Evolutionary conservation across 305 asterid species (phyloP), one percentile per base, ranked within the genome.

Genomic region (Fraxinus dipetala): DNA sequence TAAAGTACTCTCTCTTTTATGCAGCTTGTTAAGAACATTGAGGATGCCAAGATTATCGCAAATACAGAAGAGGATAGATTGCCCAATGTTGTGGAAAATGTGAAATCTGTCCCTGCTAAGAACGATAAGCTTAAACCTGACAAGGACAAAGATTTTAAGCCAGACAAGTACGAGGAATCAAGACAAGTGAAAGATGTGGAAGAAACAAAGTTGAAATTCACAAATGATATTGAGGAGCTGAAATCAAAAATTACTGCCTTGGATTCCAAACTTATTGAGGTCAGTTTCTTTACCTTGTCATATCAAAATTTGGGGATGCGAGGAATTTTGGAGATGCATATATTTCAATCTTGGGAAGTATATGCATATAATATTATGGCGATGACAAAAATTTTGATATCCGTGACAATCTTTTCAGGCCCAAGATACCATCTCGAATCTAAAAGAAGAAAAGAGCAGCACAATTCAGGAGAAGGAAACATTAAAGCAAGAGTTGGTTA

Each of bases 231-330:
- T 9, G 90, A 89, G 87, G 94, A 89, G 78, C 80, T 93, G 86
- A 89, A 87, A 78, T 89, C 90, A 74, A 90, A 86, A 86, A 84
- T 91, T 59, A 85, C 86, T 16, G 20, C 84, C 80, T 75, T 95
- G 91, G 92, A 90, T 83, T 82, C 87, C 80, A 87, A 92, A 90
- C 89, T 95, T 77, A 85, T 83, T 77, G 89, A 92, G 98, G 98
- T 95, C 78, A 83, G 91, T 85, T 78, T 80, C 35, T 63, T 79
- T 43, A 36, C 85, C 54, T 43, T 61, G 11, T 11, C 79, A 79
- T 78, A 34, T 73, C 65, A 63, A 73, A 83, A 74, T 85, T 79
- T 78, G 77, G 72, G 30, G 65, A 32, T 67, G 31, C 18, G 34
- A 48, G 35, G 54, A 32, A 59, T 77, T 56, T 84, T 54, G 75